Conservation (phyloP, 2,329 filamentous ascomycete species). For the Colletotrichum melonis region DNA sequence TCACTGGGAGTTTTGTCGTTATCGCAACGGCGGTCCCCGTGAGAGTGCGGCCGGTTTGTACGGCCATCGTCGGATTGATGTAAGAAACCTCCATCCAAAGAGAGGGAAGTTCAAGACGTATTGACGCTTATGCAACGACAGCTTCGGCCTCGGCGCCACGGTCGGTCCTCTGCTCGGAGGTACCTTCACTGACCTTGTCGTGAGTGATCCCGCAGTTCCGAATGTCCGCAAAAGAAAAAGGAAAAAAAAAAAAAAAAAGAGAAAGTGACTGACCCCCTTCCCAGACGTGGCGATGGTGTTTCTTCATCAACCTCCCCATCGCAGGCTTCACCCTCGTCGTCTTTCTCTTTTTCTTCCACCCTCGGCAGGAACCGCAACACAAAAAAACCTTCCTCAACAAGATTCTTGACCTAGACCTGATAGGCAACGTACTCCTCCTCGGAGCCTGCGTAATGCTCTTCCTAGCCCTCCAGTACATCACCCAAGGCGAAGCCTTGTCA, state of each 20-base stretch:
- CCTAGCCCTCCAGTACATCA: constrained; percentile 60
- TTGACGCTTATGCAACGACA: constrained; percentile 16
- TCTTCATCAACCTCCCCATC: constrained; percentile 39
- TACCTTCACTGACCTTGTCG: constrained; percentile 48
- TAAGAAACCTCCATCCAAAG: constrained; percentile 33
- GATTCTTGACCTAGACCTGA: constrained; percentile 46
- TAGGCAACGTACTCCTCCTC: constrained; percentile 57
- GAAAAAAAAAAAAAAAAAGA: no score
- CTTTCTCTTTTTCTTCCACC: constrained; percentile 41
- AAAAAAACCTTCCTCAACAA: constrained; percentile 39
- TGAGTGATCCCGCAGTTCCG: constrained; percentile 36
- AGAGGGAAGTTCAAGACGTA: neutral
- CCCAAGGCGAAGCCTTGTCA: constrained; percentile 55
- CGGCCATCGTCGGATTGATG: constrained; percentile 47
- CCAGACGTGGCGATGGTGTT: constrained; percentile 38
- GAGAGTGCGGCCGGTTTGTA: constrained; percentile 44
- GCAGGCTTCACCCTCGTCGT: constrained; percentile 44
- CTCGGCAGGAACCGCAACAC: constrained; percentile 41
- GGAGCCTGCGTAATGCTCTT: constrained; percentile 57
- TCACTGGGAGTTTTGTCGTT: constrained; percentile 49
- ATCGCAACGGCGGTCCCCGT: constrained; percentile 46
- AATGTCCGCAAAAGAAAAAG: no score
- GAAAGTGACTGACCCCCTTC: constrained; percentile 28
- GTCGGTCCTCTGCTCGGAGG: constrained; percentile 49
- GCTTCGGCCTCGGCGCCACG: constrained; percentile 49